Evolutionary conservation across 2,329 filamentous ascomycete genomes (phyloP).

Genomic region (Pestalotiopsis sp.): DNA sequence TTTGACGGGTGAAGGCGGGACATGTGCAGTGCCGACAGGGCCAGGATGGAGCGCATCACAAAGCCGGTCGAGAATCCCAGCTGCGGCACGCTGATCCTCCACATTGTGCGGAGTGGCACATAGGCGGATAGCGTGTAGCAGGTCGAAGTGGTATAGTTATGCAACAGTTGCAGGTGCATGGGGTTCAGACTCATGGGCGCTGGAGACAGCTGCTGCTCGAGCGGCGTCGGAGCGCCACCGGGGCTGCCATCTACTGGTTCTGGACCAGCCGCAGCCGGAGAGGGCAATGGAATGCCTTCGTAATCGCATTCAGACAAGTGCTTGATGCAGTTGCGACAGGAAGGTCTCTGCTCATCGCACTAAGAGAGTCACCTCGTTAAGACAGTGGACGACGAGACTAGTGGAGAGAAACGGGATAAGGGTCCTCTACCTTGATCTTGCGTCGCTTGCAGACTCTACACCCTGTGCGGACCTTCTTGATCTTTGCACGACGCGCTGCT

Average conservation of each 20-base stretch:
- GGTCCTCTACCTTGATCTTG: neutral
- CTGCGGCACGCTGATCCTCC: neutral
- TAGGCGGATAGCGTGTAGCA: neutral
- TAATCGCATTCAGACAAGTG: neutral
- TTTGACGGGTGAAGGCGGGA: neutral
- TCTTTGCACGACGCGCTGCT: neutral
- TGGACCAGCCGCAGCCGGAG: neutral
- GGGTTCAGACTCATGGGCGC: neutral
- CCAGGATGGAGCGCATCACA: neutral
- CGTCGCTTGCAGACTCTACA: neutral
- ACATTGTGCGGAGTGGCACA: neutral
- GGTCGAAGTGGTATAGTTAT: neutral
- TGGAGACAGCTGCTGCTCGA: neutral
- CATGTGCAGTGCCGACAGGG: neutral
- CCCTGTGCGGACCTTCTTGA: neutral
- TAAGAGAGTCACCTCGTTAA: neutral
- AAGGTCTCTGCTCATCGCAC: neutral
- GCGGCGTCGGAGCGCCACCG: neutral
- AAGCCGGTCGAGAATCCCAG: neutral
- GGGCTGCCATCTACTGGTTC: neutral
- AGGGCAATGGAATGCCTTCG: neutral
- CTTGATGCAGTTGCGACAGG: slow-evolving; percentile 2
- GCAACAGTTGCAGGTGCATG: neutral
- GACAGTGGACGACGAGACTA: neutral
- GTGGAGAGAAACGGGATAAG: neutral